Evolutionary conservation across 306 rosid species (phyloP), one percentile per base, ranked within the genome.

Genomic region (Trifolium pratense): DNA sequence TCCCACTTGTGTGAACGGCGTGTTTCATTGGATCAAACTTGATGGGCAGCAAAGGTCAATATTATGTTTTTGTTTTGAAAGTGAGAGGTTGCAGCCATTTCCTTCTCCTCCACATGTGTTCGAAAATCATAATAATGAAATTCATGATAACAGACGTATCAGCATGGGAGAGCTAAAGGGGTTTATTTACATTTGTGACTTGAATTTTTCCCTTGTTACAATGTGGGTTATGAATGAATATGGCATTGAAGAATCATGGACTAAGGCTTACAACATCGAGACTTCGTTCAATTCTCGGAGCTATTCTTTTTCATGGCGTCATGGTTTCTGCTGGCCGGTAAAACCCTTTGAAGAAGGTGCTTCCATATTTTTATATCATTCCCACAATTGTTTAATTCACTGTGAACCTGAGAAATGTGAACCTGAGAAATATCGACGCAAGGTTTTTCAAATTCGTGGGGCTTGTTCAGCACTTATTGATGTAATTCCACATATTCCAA

Each of bases 211-310:
- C 0, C 4, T 0, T 13, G 0, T 21, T 15, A 14, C 9, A n/a
- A 1, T 61, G 31, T 77, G 81, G 81, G 6, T 39, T 62, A 75
- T 75, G 79, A 52, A 75, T 29, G 11, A 39, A 5, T 39, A 75
- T 75, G 73, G 74, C 1, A 10, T 66, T 26, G 56, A 11, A 55
- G 79, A 65, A 12, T 75, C 73, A 4, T 71, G 75, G 75, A 53
- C 53, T 23, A 21, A 21, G 16, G 55, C 23, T 65, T 65, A 9
- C 40, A 21, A 3, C 25, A 51, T 63, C 14, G 40, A 34, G 13
- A 1, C 2, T 46, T 1, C 9, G 2, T 18, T 9, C 12, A 7
- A 0, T 5, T 7, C 7, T 12, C 0, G 21, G 34, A 7, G 34
- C 6, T 6, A 6, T 6, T 9, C 40, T 36, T 1, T 0, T 36